phyloP scores from a whole-genome alignment of 2,329 filamentous ascomycete genomes.

The Westerdykella ornata region DNA sequence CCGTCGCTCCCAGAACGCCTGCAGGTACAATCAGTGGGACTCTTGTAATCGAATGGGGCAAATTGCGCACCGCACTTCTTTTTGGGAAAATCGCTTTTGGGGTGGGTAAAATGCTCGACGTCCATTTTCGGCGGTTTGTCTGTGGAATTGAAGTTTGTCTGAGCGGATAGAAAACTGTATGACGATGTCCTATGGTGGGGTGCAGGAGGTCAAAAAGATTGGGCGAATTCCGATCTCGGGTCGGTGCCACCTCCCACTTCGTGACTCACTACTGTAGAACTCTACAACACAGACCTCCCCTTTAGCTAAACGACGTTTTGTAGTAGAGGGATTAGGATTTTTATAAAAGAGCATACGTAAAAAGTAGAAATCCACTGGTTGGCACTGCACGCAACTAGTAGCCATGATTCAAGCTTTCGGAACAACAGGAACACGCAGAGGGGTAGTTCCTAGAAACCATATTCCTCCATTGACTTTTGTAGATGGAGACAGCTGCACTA shows the following conservation, averaged over 20 bases:
- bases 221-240: conserved; percentile 1
- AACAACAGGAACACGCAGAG: no score
- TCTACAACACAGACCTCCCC: no score
- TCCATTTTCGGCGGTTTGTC: conserved; percentile 31
- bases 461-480: no score
- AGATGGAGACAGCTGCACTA: no score
- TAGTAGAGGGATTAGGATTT: no score
- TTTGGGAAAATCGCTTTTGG: conserved; percentile 41
- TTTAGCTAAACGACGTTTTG: no score
- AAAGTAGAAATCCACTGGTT: no score
- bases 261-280: neutral
- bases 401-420: no score
- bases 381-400: no score
- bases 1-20: conserved; percentile 79
- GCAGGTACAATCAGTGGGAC: conserved; percentile 11
- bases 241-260: neutral
- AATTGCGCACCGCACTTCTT: conserved; percentile 47
- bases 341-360: no score
- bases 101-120: conserved; percentile 39
- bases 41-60: conserved; percentile 31
- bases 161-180: neutral
- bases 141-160: neutral
- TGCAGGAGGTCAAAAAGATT: conserved; percentile 1
- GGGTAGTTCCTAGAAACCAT: no score
- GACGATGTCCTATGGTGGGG: neutral